These are phyloP conservation scores for Aspergillus sparsus DNA, from an alignment of 495 filamentous ascomycete genomes.

Conservation along the genomic window DNA sequence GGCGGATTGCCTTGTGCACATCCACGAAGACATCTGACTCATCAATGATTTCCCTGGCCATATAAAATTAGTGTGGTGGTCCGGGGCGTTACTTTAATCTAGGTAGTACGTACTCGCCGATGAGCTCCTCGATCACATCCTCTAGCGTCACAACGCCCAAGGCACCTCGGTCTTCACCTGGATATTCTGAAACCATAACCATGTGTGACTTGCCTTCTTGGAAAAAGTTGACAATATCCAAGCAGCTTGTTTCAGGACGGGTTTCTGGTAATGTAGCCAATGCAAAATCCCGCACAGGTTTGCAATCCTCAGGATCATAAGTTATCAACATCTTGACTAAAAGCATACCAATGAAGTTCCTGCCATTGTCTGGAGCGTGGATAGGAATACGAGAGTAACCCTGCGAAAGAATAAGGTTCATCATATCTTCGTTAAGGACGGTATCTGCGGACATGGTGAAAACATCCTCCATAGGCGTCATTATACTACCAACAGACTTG, in stretches of 20 bases:
- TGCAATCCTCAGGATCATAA: constrained; percentile 92
- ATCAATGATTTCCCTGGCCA: constrained; percentile 70
- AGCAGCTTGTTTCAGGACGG: constrained; percentile 87
- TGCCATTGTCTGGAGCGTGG: constrained; percentile 75
- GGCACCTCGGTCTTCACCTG: constrained; percentile 84
- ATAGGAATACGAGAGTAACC: constrained; percentile 97
- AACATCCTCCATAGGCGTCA: constrained; percentile 98
- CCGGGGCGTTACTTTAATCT: not conserved
- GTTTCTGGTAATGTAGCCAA: constrained; percentile 95
- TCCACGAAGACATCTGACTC: constrained; percentile 97
- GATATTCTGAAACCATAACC: constrained; percentile 90
- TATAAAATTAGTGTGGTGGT: constrained; percentile 17
- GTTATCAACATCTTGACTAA: constrained; percentile 98
- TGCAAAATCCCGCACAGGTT: constrained; percentile 81
- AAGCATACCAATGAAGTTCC: constrained; percentile 95
- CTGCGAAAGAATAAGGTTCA: constrained; percentile 87
- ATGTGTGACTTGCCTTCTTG: constrained; percentile 99
- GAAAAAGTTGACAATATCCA: constrained; percentile 99
- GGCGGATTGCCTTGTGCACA: constrained; percentile 92
- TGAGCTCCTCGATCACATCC: constrained; percentile 97
- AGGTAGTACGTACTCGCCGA: constrained; percentile 78
- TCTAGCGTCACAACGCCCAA: constrained; percentile 93
- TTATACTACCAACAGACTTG: constrained; percentile 89
- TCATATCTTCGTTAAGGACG: constrained; percentile 84
- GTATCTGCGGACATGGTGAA: constrained; percentile 94